Evolutionary conservation across 139 green algal species (phyloP), one percentile per base, ranked within the genome.

Genomic region (Deuterostichococcus epilithicus): DNA sequence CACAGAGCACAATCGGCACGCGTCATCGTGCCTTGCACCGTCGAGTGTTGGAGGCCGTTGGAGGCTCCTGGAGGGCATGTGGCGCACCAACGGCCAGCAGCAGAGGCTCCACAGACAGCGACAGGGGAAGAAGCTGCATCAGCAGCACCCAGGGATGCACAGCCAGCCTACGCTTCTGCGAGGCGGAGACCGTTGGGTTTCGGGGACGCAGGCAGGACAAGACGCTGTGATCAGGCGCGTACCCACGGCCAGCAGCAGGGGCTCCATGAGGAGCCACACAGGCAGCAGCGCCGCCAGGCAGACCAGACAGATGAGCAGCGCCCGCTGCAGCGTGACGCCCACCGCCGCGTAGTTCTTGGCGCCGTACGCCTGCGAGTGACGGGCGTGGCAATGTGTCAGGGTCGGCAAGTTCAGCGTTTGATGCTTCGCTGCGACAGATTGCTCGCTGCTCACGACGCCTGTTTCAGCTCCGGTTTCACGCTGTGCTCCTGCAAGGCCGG

Each of bases 301-400:
- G 5, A 77, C 47, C 70, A 77, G 80, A 33, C 85, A 88, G 5
- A 94, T 80, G 15, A 92, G 47, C 74, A 94, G 66, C 0, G 87
- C 87, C 23, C 59, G 70, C 82, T 95, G 90, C 44, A 94, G 78
- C 5, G 88, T 67, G 20, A 89, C 42, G n/a, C 91, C 91, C 68
- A 94, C 45, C 18, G 78, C 75, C 2, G 33, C 35, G 84, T 93
- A 94, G 74, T 90, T 85, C 0, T 80, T 75, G 0, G 91, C 91
- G 13, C 91, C 91, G 74, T 82, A 94, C 0, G 85, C 89, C 77
- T 81, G 77, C 59, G 73, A 25, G 22, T 22, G 3, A 39, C 36
- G 15, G 26, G 23, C 32, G 15, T 2, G 63, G 4, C 34, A 26
- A 32, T 3, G 28, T 25, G 28, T 67, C 25, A 26, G 18, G 20